These are phyloP conservation scores for Hericium rajendrae DNA, from an alignment of 768 basidiomycete species.

Conservation along the genomic window DNA sequence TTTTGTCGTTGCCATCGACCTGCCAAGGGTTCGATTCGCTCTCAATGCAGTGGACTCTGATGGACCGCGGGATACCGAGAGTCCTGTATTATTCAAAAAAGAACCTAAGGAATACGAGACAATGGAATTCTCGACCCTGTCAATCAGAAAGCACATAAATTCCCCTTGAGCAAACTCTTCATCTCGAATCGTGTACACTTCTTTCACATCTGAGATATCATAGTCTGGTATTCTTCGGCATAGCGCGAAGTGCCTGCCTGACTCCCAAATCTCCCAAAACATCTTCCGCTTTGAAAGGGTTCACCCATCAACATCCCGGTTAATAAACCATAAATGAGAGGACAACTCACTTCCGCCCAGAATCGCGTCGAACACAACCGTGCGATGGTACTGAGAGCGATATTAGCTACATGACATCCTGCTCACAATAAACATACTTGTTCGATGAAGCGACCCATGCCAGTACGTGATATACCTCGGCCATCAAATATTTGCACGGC, in stretches of 20 bases:
- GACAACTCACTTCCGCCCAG: conserved; percentile 48
- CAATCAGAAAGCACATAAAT: too few relatives aligned
- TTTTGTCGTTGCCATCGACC: conserved; percentile 53
- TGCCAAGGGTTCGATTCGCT: conserved; percentile 28
- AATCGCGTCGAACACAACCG: conserved; percentile 60
- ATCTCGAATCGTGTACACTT: too few relatives aligned
- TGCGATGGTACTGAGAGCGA: conserved; percentile 45
- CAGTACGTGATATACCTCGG: conserved; percentile 71
- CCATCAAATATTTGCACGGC: conserved; percentile 86
- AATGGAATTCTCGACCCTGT: too few relatives aligned
- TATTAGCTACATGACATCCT: background rate
- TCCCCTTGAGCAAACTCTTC: too few relatives aligned
- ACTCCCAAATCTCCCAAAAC: conserved; percentile 74
- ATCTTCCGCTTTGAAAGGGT: conserved; percentile 46
- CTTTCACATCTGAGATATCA: conserved; percentile 18
- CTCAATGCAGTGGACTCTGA: background rate
- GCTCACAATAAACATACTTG: conserved; percentile 35
- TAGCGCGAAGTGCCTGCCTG: conserved; percentile 65
- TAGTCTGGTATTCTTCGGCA: conserved; percentile 60
- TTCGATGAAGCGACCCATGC: conserved; percentile 73
- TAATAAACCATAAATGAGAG: background rate
- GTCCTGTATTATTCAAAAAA: background rate
- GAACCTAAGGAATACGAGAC: too few relatives aligned
- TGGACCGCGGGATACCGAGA: too few relatives aligned
- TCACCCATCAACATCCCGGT: too few relatives aligned